Base-by-base conservation (phyloP, 441 rosid genomes). In the Gossypium schwendimanii region DNA sequence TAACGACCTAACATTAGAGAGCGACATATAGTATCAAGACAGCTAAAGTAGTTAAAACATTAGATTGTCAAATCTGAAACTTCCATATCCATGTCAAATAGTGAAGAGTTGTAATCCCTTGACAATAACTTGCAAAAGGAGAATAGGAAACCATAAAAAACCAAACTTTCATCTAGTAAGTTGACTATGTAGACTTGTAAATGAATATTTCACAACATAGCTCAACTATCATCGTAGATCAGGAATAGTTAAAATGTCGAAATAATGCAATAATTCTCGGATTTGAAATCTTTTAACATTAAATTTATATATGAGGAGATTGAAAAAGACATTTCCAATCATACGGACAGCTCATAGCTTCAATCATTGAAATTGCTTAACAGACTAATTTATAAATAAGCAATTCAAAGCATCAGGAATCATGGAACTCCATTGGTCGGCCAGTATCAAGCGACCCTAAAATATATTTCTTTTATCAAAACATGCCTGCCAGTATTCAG, bases 1-100 rank as follows among this genome's bases (percentile, higher is more conserved):
- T 91, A 73, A 93, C 88, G 77, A 92, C 98, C 98, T 94, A 77
- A 12, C 73, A 76, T 70, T 63, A 68, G 1, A 71, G 63, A 26
- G 28, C 65, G 0, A 76, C 21, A 68, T 50, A 17, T 50, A 28
- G 60, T 4, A 62, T 45, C 63, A 39, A 15, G 23, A 61, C 49
- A 15, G 63, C 17, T 49, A 12, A 49, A 49, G 31, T 31, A 47
- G 39, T 18, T 24, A 47, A 49, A 15, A 61, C 63, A 31, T 59
- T 59, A 26, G 15, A 26, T 26, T 26, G 1, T 26, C 69, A 44
- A 21, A 64, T 64, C 23, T 21, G n/a, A 59, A 26, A 59, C 63
- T 59, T 26, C 18, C 14, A 17, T 9, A 59, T 59, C 41, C 63
- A 12, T 59, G 63, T 59, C 63, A 59, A 59, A n/a, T 23, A 14